Conservation (phyloP, 148 eudicot species). For the Spergularia bocconei region DNA sequence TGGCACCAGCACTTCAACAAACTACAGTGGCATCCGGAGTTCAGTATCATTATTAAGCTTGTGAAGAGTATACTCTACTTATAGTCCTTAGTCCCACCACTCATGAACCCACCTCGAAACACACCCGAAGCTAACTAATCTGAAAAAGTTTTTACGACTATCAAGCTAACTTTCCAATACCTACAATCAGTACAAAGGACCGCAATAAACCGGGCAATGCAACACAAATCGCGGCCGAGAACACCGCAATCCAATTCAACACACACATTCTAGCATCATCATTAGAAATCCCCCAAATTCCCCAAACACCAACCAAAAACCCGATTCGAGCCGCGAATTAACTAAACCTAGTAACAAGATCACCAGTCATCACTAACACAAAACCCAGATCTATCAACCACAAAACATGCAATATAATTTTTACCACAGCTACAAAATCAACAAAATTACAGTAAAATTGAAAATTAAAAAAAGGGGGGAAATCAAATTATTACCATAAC, state of each 20-base stretch:
- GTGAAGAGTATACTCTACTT: not conserved
- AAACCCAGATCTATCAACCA: constrained; percentile 17
- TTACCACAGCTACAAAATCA: not conserved
- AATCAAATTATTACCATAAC: constrained; percentile 53
- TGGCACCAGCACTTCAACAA: not conserved
- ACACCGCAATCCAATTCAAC: too few relatives aligned
- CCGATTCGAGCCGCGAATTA: not conserved
- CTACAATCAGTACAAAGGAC: not conserved
- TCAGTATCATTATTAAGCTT: not conserved
- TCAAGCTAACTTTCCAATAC: constrained; percentile 4
- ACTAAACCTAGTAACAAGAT: not conserved
- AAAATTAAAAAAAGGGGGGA: not conserved
- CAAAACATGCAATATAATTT: not conserved
- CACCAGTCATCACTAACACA: not conserved
- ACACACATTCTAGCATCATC: too few relatives aligned
- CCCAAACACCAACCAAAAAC: too few relatives aligned
- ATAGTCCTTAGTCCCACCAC: not conserved
- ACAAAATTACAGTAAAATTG: constrained; percentile 4
- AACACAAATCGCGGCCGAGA: too few relatives aligned
- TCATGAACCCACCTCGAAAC: not conserved
- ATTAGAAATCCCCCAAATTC: too few relatives aligned
- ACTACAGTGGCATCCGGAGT: not conserved
- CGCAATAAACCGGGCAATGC: too few relatives aligned
- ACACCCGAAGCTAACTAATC: not conserved
- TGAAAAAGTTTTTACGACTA: not conserved